Evolutionary conservation across 2,329 filamentous ascomycete species (phyloP), one percentile per base, ranked within the genome.

Genomic region (Blumeria graminis): DNA sequence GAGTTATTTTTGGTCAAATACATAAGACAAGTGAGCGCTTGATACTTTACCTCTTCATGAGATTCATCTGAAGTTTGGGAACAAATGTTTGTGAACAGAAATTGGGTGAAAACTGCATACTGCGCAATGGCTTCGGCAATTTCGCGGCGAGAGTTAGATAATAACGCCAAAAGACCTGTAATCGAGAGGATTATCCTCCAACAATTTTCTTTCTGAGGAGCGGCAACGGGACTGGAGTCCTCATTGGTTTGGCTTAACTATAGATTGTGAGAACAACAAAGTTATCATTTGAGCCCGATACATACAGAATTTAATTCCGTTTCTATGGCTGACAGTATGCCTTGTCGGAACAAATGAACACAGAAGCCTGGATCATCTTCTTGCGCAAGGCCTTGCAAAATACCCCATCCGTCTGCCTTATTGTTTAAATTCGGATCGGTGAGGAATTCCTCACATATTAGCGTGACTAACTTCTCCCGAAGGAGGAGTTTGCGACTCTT

Each of bases 351-450:
- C 57, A 84, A 66, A 61, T 84, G 79, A 18, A 84, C 69, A 60
- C 78, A 81, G 58, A 84, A 83, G 62, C 82, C 80, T 11, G 75
- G 70, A 61, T 81, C 80, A 65, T 84, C 81, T 63, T 81, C 76
- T 59, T 76, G 70, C 1, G 75, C 76, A 56, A 84, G 70, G 45
- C 77, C 73, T 60, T 75, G 73, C 55, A 84, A 69, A 60, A 83
- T 80, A 11, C 76, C 75, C 81, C 81, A 84, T n/a, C 78, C 81
- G 18, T 79, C 77, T 46, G 78, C 76, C 52, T 77, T 73, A 62
- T 77, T 78, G 67, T 83, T 79, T 55, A 81, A 69, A 57, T 72
- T 77, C 39, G 74, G 69, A 63, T 84, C 80, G 28, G 77, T 79
- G 57, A 84, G 68, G 34, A 78, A 81, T 69, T 82, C 76, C 35